Evolutionary conservation across 1,139 yeast genomes (phyloP).

Genomic region (Scheffersomyces lignicola): DNA sequence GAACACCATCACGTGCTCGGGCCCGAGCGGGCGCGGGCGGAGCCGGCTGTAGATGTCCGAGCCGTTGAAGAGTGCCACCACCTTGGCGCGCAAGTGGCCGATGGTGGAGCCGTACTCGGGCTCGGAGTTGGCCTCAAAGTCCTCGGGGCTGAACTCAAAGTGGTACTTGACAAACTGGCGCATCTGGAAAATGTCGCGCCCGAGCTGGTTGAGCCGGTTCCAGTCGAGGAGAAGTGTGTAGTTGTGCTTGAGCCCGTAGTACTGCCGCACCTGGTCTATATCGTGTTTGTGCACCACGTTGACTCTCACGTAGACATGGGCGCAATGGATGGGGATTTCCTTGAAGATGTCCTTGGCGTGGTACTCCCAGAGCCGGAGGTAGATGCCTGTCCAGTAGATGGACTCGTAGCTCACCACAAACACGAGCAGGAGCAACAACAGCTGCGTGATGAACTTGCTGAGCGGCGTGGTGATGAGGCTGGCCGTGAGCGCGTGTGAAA

Average conservation of each 20-base stretch:
- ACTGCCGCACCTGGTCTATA: constrained; percentile 20
- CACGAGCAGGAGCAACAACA: constrained; percentile 35
- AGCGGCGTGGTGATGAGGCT: constrained; percentile 28
- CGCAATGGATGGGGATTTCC: constrained; percentile 76
- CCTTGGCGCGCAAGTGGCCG: constrained; percentile 55
- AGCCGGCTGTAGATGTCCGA: constrained; percentile 42
- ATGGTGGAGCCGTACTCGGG: constrained; percentile 74
- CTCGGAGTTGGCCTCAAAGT: constrained; percentile 55
- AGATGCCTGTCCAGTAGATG: constrained; percentile 50
- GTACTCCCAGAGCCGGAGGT: constrained; percentile 51
- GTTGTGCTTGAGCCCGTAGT: constrained; percentile 27
- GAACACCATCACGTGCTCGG: constrained; percentile 28
- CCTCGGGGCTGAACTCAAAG: constrained; percentile 81
- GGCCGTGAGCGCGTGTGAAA: constrained; percentile 25
- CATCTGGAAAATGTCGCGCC: constrained; percentile 21
- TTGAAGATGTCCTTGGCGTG: constrained; percentile 68
- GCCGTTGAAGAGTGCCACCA: constrained; percentile 52
- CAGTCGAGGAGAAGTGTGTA: constrained; percentile 18
- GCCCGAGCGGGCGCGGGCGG: constrained; percentile 21
- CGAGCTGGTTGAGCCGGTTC: constrained; percentile 29
- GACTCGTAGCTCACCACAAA: constrained; percentile 42
- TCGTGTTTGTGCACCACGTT: constrained; percentile 33
- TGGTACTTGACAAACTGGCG: constrained; percentile 55
- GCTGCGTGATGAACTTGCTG: constrained; percentile 43
- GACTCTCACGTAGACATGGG: constrained; percentile 62